Conservation (phyloP, 225 moss, liverwort and hornwort genomes). For the Physcomitrellopsis africana region DNA sequence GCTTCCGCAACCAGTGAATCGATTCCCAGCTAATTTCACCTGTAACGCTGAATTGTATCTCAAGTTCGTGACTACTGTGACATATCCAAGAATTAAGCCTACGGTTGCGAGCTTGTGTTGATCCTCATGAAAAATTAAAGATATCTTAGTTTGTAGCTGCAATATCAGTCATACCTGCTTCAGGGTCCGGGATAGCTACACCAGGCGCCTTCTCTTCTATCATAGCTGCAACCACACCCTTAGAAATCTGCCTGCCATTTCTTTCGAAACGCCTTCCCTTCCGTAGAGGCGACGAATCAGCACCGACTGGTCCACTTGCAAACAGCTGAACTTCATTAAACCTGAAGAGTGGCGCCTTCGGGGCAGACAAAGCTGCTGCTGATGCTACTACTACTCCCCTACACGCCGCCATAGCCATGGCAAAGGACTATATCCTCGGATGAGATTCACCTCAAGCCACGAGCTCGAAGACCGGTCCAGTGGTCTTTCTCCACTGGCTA, state of each 20-base stretch:
- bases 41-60: neutral
- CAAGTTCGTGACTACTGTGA: neutral
- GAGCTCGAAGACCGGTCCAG: too few species aligned
- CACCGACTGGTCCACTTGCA: constrained; percentile 18
- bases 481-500: too few species aligned
- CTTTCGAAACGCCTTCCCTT: constrained; percentile 3
- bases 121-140: neutral
- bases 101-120: too few species aligned
- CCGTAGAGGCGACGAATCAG: neutral
- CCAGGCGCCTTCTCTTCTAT: constrained; percentile 36
- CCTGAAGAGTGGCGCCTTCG: neutral
- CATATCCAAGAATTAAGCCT: too few species aligned
- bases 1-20: neutral
- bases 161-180: constrained; percentile 28
- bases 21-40: neutral
- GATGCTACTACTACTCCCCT: constrained; percentile 19
- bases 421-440: neutral
- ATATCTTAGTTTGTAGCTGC: neutral
- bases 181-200: constrained; percentile 34
- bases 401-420: constrained; percentile 25
- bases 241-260: constrained; percentile 20
- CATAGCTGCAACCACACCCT: constrained; percentile 37
- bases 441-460: neutral
- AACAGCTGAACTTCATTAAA: constrained; percentile 22
- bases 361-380: neutral